phyloP scores from a whole-genome alignment of 2,329 filamentous ascomycete species.

The Aspergillus sp. region DNA sequence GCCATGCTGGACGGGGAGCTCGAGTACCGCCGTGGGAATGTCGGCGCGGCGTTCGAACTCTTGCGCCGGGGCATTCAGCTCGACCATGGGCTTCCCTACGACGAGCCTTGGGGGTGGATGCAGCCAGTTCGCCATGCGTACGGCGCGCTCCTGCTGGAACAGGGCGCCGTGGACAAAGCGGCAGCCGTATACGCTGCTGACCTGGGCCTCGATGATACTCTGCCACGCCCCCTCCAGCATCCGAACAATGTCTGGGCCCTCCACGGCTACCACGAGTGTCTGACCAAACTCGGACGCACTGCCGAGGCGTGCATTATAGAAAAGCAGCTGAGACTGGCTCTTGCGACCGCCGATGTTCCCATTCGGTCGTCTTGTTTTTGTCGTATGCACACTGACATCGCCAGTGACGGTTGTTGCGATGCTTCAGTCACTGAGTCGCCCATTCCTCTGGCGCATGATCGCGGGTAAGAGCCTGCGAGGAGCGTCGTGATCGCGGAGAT shows the following conservation, averaged over 20 bases:
- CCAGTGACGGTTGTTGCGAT: neutral
- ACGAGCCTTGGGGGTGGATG: constrained; percentile 76
- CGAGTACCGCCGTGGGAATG: constrained; percentile 55
- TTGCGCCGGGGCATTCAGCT: constrained; percentile 49
- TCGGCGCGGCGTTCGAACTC: constrained; percentile 49
- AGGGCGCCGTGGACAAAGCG: constrained; percentile 50
- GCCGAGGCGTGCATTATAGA: constrained; percentile 41
- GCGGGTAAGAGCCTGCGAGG: too few species aligned
- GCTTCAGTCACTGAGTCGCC: neutral
- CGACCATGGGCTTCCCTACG: constrained; percentile 58
- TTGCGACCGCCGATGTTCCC: constrained; percentile 51
- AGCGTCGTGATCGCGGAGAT: too few species aligned
- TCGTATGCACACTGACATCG: constrained; percentile 14
- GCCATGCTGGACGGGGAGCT: constrained; percentile 66
- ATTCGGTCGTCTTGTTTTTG: constrained; percentile 53
- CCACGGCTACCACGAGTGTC: constrained; percentile 63
- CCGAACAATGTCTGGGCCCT: constrained; percentile 68
- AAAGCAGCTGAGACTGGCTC: constrained; percentile 43
- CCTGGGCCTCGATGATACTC: constrained; percentile 48
- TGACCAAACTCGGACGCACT: constrained; percentile 44
- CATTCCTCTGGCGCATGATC: too few species aligned
- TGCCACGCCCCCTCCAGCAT: constrained; percentile 58
- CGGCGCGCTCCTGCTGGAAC: constrained; percentile 60
- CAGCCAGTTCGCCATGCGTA: constrained; percentile 63
- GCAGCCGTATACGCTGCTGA: constrained; percentile 51